Base-by-base conservation (phyloP, 257 asterid genomes). In the Paraleonurus japonicus region DNA sequence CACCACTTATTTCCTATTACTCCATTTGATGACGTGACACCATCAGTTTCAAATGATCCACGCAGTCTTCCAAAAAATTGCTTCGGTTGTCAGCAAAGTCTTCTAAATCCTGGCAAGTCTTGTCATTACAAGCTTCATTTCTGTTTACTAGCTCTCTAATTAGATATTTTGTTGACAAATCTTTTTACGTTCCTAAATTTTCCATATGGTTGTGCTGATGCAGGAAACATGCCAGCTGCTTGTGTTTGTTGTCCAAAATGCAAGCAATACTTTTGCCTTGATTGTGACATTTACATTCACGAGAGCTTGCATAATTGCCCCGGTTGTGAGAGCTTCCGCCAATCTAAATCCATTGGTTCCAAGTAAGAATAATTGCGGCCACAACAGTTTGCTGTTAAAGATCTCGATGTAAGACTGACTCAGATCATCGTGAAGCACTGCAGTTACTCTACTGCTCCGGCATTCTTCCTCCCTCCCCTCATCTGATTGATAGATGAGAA, bases 291-390 rank as follows among this genome's bases (percentile, higher is more conserved):
- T 72, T 95, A 95, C 77, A 88, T 94, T 61, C 99, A 94, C 7
- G 99, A 94, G 79, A 94, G 99, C 85, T 77, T 94, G 86, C 99
- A 94, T 75, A 94, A 94, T 39, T 94, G 99, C 81, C 99, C 98
- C 1, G 98, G 98, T 45, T 91, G 99, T 67, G 96, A 95, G 92
- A 85, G 98, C 83, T 84, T 83, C 75, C 81, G 83, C 23, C 90
- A 85, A 55, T 82, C 92, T 9, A 71, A 81, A 65, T 24, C 84
- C n/a, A 76, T 61, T 3, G 66, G 28, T 13, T 53, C 68, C 22
- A 66, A 61, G 66, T 83, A 80, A 59, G 82, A 72, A 70, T 82
- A 79, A 74, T 55, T 24, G 27, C 55, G n/a, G n/a, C 1, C 5
- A 7, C 2, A 12, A 24, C 53, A 27, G 6, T 13, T 19, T 48